Base-by-base conservation (phyloP, 371 early-diverging fungal genomes). In the Mortierella sp. region DNA sequence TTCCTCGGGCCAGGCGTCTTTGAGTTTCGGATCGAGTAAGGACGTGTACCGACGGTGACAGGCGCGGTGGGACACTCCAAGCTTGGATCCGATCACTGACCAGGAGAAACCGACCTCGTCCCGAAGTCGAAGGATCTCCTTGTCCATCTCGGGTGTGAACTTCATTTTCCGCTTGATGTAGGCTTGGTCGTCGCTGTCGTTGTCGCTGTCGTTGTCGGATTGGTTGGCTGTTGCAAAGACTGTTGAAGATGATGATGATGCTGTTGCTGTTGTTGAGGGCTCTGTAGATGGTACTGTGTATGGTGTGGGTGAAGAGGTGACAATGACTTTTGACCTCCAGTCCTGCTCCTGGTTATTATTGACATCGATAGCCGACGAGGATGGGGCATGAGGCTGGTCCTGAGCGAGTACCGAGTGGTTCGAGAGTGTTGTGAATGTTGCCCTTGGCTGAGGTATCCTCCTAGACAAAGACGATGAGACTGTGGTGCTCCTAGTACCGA, bases 141-240 rank as follows among this genome's bases (percentile, higher is more conserved):
- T 44, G 35, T 86, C 86, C 0, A 82, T 58, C 79, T 86, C 82
- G 27, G 80, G 86, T 8, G 86, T 86, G 60, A 86, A 86, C 41
- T 72, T 24, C 0, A 72, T 56, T 73, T 74, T 78, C 60, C 65
- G 63, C 38, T 35, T 63, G 38, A 38, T 54, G 54, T 70, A 58
- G 32, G 46, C 49, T 29, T 46, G 43, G 49, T 16, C 4, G 14
- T 56, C 55, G 49, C 54, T 32, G 43, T 32, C 58, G 60, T 32
- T 72, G 54, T 71, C 24, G 71, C 38, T 46, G 60, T 14, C 32
- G 58, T 18, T 4, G 46, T 46, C 27, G 29, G 72, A 43, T 11
- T 48, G 32, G 32, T 12, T 29, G 32, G 11, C 29, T 41, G 32
- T 10, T 27, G 71, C 14, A 49, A 49, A 5, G 4, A 3, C 49